phyloP scores from a whole-genome alignment of 148 eudicot genomes.

The Chenopodium formosanum region DNA sequence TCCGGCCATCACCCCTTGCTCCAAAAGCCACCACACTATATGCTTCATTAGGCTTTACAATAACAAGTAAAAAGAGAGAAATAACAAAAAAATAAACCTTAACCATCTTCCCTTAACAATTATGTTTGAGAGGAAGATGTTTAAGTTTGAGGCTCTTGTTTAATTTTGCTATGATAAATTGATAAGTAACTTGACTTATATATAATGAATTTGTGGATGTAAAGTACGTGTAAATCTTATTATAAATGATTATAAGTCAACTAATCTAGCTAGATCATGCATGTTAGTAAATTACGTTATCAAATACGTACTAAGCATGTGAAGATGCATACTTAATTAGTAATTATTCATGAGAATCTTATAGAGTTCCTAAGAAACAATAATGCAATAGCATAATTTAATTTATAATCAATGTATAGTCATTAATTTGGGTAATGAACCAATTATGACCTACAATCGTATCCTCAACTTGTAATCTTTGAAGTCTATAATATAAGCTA shows the following conservation, averaged over 20 bases:
- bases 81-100: not conserved
- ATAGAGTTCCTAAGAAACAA: not conserved
- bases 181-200: constrained; percentile 8
- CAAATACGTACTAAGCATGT: constrained; percentile 22
- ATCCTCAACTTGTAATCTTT: too few species aligned
- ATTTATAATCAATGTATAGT: too few species aligned
- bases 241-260: constrained; percentile 27
- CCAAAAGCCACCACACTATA: constrained; percentile 43
- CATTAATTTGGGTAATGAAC: too few species aligned
- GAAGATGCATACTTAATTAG: not conserved
- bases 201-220: not conserved
- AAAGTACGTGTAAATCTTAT: not conserved
- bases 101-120: constrained; percentile 10
- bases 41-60: constrained; percentile 16
- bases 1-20: constrained; percentile 41
- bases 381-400: not conserved
- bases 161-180: not conserved
- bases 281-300: constrained; percentile 4
- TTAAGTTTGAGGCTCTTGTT: not conserved
- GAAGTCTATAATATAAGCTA: too few species aligned
- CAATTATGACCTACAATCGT: too few species aligned
- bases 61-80: constrained; percentile 13
- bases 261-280: constrained; percentile 10
- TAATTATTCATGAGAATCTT: constrained; percentile 2
- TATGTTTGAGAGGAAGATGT: not conserved